Percentiles rank a stretch among this genome's conserved stretches.
phyloP scores from a whole-genome alignment of 768 basidiomycete species.

The Galerina sulciceps region DNA sequence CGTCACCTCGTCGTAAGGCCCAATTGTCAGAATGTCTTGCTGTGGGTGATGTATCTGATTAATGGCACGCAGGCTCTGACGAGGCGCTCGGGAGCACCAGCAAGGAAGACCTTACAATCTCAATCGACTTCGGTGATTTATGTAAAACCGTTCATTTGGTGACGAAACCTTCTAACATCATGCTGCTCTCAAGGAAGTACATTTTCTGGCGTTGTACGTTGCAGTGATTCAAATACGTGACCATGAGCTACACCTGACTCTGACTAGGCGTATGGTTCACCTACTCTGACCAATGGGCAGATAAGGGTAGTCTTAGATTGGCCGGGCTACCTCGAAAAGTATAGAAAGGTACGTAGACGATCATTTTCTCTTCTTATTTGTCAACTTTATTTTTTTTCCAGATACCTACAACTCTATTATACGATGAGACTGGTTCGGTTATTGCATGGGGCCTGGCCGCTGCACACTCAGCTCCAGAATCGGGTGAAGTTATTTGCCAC shows the following conservation, averaged over 20 bases:
- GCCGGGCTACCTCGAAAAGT: background rate
- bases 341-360: background rate
- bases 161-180: no score
- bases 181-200: background rate
- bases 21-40: no score
- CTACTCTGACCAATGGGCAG: background rate
- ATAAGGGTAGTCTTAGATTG: background rate
- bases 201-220: background rate
- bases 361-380: background rate
- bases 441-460: background rate
- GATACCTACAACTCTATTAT: background rate
- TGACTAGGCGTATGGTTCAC: background rate
- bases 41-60: no score
- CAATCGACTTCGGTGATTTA: no score
- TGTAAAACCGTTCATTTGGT: no score
- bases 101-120: no score
- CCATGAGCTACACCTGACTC: no score
- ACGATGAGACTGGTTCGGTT: background rate
- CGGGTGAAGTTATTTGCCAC: background rate
- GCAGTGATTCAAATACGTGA: background rate
- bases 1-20: no score
- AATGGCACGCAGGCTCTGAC: no score
- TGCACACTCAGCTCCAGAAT: background rate
- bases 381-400: background rate
- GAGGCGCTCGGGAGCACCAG: no score